Conservation (phyloP, 2,329 filamentous ascomycete genomes). For the Colletotrichum gloeosporioides region DNA sequence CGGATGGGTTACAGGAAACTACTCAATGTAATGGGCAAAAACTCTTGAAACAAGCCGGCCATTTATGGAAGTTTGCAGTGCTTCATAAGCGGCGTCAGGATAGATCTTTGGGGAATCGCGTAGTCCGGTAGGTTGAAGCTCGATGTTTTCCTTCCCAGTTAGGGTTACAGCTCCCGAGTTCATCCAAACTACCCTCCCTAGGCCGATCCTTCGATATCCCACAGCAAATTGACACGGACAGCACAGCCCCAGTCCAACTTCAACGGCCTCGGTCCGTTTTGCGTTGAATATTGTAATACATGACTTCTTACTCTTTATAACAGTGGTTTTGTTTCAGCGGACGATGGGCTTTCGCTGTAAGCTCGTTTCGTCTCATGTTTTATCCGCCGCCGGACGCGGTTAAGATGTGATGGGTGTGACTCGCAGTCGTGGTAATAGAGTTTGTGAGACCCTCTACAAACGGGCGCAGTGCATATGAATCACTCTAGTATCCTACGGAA, state of each 20-base stretch:
- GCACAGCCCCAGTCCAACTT: neutral
- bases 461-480: neutral
- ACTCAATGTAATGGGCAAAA: neutral
- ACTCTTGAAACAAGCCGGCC: neutral
- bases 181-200: neutral
- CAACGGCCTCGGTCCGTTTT: neutral
- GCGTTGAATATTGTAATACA: neutral
- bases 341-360: neutral
- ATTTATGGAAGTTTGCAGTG: neutral
- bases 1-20: neutral
- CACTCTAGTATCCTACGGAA: neutral
- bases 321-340: neutral
- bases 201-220: neutral
- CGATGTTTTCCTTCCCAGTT: neutral
- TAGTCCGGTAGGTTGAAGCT: neutral
- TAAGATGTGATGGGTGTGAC: neutral
- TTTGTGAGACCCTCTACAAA: neutral
- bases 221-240: neutral
- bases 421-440: neutral
- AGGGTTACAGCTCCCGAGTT: neutral
- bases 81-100: neutral
- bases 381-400: neutral
- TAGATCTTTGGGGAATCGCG: neutral
- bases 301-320: too few relatives aligned
- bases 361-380: neutral